phyloP scores from a whole-genome alignment of 1,284 basidiomycete species.

The Malassezia japonica region DNA sequence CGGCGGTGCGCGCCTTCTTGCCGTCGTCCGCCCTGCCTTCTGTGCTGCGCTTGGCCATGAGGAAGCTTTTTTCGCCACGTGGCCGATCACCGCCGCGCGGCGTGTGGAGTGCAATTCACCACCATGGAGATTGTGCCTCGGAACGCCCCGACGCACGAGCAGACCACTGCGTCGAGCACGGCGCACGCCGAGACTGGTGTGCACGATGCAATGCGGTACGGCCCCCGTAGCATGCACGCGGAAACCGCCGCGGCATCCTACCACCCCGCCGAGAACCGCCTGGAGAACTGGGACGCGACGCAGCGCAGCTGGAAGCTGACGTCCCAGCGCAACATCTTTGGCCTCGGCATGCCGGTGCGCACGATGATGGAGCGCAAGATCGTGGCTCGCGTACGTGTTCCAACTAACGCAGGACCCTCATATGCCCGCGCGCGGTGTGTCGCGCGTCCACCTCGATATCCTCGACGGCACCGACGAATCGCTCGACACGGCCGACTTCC shows the following conservation, averaged over 20 bases:
- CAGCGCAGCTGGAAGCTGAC: slow-evolving; percentile 78
- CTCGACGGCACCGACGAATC: slow-evolving; percentile 43
- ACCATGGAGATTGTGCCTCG: slow-evolving; percentile 26
- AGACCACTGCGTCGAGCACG: slow-evolving; percentile 23
- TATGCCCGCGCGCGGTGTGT: slow-evolving; percentile 24
- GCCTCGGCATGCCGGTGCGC: slow-evolving; percentile 76
- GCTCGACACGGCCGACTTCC: slow-evolving; percentile 39
- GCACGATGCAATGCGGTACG: slow-evolving; percentile 44
- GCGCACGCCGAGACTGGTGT: slow-evolving; percentile 35
- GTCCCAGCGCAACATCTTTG: slow-evolving; percentile 72
- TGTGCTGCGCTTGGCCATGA: slow-evolving; percentile 1
- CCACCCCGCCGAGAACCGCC: slow-evolving; percentile 42
- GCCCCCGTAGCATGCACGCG: slow-evolving; percentile 28
- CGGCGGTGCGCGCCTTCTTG: slow-evolving; percentile 19
- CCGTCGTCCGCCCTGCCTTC: slow-evolving; percentile 5
- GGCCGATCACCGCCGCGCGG: slow-evolving; percentile 3
- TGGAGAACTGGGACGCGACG: slow-evolving; percentile 67
- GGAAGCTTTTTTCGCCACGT: slow-evolving; percentile 2
- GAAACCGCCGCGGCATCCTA: slow-evolving; percentile 24
- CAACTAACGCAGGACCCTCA: slow-evolving; percentile 23
- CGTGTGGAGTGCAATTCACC: neutral
- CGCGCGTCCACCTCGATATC: slow-evolving; percentile 42
- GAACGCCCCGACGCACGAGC: slow-evolving; percentile 16
- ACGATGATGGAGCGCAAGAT: slow-evolving; percentile 87
- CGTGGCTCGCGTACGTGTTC: no score